Percentiles rank a stretch among this genome's conserved stretches.
Evolutionary conservation across 257 asterid genomes (phyloP).

Genomic region (Hygrophila difformis): DNA sequence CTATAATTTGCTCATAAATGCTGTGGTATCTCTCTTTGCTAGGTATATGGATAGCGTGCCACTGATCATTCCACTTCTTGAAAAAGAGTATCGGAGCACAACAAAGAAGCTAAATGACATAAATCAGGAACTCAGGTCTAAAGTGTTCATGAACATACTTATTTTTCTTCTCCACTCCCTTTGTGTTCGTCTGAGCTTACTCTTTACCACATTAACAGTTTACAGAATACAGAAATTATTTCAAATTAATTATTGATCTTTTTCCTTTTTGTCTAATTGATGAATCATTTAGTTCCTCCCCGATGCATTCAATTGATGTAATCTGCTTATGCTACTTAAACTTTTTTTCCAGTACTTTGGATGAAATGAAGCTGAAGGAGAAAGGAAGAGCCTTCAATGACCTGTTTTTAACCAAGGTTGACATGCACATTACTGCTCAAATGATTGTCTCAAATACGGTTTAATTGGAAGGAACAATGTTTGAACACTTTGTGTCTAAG

Average conservation of each 20-base stretch:
- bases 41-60: constrained; percentile 97
- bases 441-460: constrained; percentile 8
- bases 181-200: background rate
- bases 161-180: background rate
- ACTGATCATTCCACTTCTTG: constrained; percentile 86
- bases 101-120: constrained; percentile 79
- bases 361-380: constrained; percentile 89
- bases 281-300: constrained; percentile 10
- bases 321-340: constrained; percentile 10
- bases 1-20: constrained; percentile 11
- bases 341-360: constrained; percentile 61
- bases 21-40: constrained; percentile 16
- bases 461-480: constrained; percentile 2
- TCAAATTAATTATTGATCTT: background rate
- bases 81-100: constrained; percentile 70
- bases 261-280: background rate
- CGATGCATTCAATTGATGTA: constrained; percentile 3
- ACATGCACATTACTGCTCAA: constrained; percentile 10
- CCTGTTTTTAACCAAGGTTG: constrained; percentile 86
- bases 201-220: constrained; percentile 9
- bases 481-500: background rate
- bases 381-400: constrained; percentile 87
- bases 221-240: constrained; percentile 6
- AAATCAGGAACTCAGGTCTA: constrained; percentile 85
- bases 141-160: constrained; percentile 1